Base-by-base conservation (phyloP, 805 yeast species). In the Saccharomyces paradoxus region DNA sequence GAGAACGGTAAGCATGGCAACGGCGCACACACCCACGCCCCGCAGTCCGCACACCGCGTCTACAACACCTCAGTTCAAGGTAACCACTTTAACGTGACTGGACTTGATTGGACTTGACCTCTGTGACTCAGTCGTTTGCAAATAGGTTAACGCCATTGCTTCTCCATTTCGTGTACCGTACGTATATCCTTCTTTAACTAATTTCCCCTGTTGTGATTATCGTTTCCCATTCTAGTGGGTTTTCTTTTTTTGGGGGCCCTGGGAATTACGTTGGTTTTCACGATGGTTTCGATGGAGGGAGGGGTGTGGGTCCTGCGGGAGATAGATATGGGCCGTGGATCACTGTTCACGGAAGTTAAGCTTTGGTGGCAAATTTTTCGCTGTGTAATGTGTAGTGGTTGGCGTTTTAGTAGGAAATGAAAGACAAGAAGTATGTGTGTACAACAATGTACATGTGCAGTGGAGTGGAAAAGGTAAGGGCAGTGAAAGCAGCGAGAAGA, bases 1-100 rank as follows among this genome's bases (percentile, higher is more conserved):
- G 26, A 22, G 22, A 14, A 46, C 41, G 50, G 53, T 46, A 51
- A 51, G 41, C 41, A 46, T 49, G 28, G 46, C 53, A 41, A 50
- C 24, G 44, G 44, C 24, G 12, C 13, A 9, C 44, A 37, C 44
- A 37, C 44, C 44, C 44, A 37, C 44, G 44, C 44, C 24, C 44
- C 44, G 44, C 24, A 37, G 21, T 22, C 41, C 41, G 21, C 22
- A 37, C 41, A 37, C 44, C 44, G 12, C 44, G 21, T 22, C 41
- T 1, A 22, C 22, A n/a, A 17, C 10, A 7, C 12, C 44, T 4
- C 12, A 17, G 22, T 10, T 8, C 22, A n/a, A 37, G 13, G 12
- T 17, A 21, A 17, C 17, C 44, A 17, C 44, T 9, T 37, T 17
- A 21, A 17, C 44, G 44, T 17, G 44, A 31, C 17, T 31, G 37